Conservation (phyloP, 345 rosid genomes). For the Capsella bursapastoris region DNA sequence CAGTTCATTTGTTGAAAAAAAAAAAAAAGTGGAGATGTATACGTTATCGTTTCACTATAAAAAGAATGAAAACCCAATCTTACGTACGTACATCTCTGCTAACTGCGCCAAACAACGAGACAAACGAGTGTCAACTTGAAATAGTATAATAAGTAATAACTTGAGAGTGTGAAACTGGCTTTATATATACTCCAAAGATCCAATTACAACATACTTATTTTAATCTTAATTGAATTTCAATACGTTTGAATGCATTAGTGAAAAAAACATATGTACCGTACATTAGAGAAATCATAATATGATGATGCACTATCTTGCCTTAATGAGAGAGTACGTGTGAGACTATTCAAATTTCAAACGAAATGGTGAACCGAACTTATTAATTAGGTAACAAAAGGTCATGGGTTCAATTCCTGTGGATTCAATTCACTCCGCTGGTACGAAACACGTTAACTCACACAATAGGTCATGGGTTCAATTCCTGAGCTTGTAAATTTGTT, state of each 20-base stretch:
- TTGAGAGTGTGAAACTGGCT: not conserved
- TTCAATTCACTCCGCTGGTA: too few species aligned
- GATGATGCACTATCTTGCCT: too few species aligned
- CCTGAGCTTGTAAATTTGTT: too few species aligned
- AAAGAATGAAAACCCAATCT: not conserved
- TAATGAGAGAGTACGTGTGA: too few species aligned
- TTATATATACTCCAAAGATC: too few species aligned
- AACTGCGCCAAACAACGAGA: not conserved
- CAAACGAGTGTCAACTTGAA: slow-evolving; percentile 17
- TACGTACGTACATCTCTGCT: not conserved
- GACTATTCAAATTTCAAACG: too few species aligned
- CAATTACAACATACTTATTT: not conserved
- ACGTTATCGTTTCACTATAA: slow-evolving; percentile 25
- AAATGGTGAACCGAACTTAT: too few species aligned
- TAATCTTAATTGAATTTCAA: not conserved
- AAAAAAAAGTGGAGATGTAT: slow-evolving; percentile 8
- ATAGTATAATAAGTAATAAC: not conserved
- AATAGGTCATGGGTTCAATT: too few species aligned
- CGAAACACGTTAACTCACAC: too few species aligned
- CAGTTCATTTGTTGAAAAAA: not conserved
- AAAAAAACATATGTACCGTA: not conserved
- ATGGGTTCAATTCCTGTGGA: too few species aligned
- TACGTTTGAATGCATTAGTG: not conserved
- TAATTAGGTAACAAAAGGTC: too few species aligned
- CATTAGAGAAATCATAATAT: too few species aligned